Evolutionary conservation across 805 yeast species (phyloP), one percentile per base, ranked within the genome.

Genomic region (Lipomyces chichibuensis): DNA sequence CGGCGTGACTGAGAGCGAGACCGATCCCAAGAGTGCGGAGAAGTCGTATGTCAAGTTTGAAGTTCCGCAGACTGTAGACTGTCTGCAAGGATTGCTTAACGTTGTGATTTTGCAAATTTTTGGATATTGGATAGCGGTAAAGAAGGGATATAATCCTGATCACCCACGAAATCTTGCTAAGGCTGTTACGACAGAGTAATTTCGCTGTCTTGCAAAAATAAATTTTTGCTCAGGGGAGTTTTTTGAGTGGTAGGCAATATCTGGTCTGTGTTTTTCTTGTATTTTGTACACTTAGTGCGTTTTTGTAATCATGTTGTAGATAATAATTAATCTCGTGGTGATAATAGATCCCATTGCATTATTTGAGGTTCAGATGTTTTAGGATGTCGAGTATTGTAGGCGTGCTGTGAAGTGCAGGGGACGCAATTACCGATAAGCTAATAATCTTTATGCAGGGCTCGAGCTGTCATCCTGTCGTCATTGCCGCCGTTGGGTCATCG

Each of bases 131-230:
- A 84, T 95, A 75, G 98, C 99, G 64, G 94, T 92, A 63, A 87
- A 88, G 80, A 90, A 94, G 77, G 98, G 98, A 49, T 89, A 90
- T 74, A 97, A 95, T 77, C 99, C 96, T 65, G 99, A 95, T 80
- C 94, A 94, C 88, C 99, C 99, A 72, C 88, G 99, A 82, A 95
- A 95, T 83, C 85, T 95, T 81, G 99, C 99, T 70, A 95, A 95
- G 83, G 89, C 97, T 60, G 99, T 95, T 65, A 95, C 99, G 58
- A 99, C 95, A 70, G 98, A 92, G 82, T 93, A 83, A 77, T 7
- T 52, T 25, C 8, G 20, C 9, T 49, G 14, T 8, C 53, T 25
- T 52, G 55, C 53, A 1, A 3, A 6, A n/a, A n/a, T 43, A 17
- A 17, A 17, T n/a, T 43, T 43, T 17, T 5, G 20, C 7, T 29